Conservation (phyloP, 148 eudicot genomes). For the Fallopia convolvulus region DNA sequence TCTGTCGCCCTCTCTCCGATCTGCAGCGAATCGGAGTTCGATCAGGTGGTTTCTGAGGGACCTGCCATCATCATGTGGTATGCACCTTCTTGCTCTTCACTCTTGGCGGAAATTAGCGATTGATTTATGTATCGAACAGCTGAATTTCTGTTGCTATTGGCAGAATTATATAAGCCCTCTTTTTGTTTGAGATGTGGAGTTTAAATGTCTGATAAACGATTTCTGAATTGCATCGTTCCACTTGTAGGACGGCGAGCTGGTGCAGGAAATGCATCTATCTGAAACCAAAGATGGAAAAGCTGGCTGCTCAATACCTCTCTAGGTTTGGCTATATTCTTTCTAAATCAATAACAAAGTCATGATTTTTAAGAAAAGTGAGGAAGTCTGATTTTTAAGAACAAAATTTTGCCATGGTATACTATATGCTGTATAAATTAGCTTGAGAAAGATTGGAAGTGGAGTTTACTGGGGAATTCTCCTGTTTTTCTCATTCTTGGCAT, state of each 20-base stretch:
- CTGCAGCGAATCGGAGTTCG: slow-evolving; percentile 6
- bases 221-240: background rate
- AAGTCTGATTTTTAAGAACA: background rate
- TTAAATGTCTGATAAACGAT: background rate
- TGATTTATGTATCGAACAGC: background rate
- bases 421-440: background rate
- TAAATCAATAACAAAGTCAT: background rate
- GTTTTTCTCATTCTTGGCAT: background rate
- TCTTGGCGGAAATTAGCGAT: background rate
- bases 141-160: background rate
- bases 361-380: background rate
- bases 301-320: slow-evolving; percentile 18
- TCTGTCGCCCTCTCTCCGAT: slow-evolving; percentile 11
- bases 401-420: too few species aligned
- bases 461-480: background rate
- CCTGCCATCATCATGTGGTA: slow-evolving; percentile 11
- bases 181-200: background rate
- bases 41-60: slow-evolving; percentile 9
- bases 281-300: slow-evolving; percentile 87
- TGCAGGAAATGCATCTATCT: slow-evolving; percentile 95
- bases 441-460: background rate
- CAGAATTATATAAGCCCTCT: background rate
- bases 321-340: slow-evolving; percentile 1
- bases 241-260: slow-evolving; percentile 77
- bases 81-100: background rate